phyloP scores from a whole-genome alignment of 495 filamentous ascomycete genomes.

The Penicillium ucsense region DNA sequence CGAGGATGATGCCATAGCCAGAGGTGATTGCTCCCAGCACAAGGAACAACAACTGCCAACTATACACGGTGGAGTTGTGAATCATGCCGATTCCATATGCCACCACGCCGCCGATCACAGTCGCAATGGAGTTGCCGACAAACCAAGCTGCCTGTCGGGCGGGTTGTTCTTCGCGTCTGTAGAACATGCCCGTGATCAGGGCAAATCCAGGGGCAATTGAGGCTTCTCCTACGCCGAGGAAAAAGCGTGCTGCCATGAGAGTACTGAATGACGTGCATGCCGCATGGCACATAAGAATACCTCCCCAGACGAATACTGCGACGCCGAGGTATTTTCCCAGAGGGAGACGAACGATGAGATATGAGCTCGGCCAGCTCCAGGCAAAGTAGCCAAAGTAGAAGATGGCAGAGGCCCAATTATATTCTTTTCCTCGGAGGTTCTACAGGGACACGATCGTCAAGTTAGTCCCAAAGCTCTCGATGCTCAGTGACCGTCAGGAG shows the following conservation, averaged over 20 bases:
- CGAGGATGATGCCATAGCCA: constrained; percentile 27
- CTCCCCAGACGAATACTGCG: constrained; percentile 23
- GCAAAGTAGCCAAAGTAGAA: constrained; percentile 44
- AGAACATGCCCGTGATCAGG: constrained; percentile 50
- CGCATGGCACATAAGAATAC: constrained; percentile 26
- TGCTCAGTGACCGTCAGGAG: background rate
- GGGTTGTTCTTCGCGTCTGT: constrained; percentile 42
- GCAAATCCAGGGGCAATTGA: constrained; percentile 48
- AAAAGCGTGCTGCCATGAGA: constrained; percentile 41
- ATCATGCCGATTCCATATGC: constrained; percentile 37
- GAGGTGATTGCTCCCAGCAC: constrained; percentile 29
- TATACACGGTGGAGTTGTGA: constrained; percentile 5
- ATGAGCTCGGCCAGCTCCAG: constrained; percentile 41
- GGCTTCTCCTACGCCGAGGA: constrained; percentile 47
- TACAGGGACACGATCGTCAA: background rate
- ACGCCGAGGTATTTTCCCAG: constrained; percentile 40
- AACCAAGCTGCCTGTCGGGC: constrained; percentile 48
- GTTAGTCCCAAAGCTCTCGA: background rate
- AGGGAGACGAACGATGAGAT: constrained; percentile 42
- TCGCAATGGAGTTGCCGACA: constrained; percentile 37
- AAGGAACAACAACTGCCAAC: constrained; percentile 33
- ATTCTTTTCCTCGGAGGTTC: constrained; percentile 33
- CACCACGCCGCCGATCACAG: constrained; percentile 35
- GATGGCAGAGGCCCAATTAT: constrained; percentile 37
- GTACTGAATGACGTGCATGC: constrained; percentile 41